A percentile compares a stretch with the other conserved stretches of the same genome.
phyloP scores from a whole-genome alignment of 345 rosid species.

The Triadica sebifera region DNA sequence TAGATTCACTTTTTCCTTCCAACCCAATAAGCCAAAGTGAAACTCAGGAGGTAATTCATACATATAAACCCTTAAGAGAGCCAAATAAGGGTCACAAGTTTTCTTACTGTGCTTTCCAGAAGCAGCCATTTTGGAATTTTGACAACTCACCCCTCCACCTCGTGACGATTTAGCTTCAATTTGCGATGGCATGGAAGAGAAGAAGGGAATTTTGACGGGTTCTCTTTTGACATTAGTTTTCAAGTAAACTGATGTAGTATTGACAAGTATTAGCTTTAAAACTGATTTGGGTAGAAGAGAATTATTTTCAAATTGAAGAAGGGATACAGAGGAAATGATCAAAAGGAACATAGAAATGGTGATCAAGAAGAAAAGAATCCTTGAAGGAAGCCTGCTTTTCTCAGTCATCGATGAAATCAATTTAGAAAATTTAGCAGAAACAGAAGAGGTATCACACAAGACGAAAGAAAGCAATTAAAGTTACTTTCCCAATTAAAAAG shows the following conservation, averaged over 20 bases:
- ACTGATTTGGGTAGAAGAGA: conserved; percentile 54
- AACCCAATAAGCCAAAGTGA: conserved; percentile 85
- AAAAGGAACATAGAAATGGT: conserved; percentile 26
- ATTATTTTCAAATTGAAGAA: conserved; percentile 53
- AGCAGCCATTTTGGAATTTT: conserved; percentile 4
- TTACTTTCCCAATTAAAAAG: not conserved
- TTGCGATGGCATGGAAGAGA: conserved; percentile 28
- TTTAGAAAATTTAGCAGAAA: not conserved
- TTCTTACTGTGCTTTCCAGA: not conserved
- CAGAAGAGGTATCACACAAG: not conserved
- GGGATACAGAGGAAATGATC: conserved; percentile 49
- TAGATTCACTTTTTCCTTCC: conserved; percentile 56
- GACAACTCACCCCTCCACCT: conserved; percentile 19
- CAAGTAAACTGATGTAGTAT: conserved; percentile 39
- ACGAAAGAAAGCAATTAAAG: not conserved
- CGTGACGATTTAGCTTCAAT: conserved; percentile 21
- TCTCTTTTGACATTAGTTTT: conserved; percentile 36
- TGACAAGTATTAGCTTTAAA: conserved; percentile 58
- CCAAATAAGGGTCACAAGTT: conserved; percentile 29
- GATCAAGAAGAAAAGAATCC: conserved; percentile 44
- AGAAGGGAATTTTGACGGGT: conserved; percentile 28
- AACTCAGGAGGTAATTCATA: conserved; percentile 77
- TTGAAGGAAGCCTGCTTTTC: conserved; percentile 33
- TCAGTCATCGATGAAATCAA: conserved; percentile 33
- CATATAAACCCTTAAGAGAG: conserved; percentile 63